A percentile compares a stretch with the other conserved stretches of the same genome.
Evolutionary conservation across 2,329 filamentous ascomycete genomes (phyloP).

Genomic region (Amauroascus niger): DNA sequence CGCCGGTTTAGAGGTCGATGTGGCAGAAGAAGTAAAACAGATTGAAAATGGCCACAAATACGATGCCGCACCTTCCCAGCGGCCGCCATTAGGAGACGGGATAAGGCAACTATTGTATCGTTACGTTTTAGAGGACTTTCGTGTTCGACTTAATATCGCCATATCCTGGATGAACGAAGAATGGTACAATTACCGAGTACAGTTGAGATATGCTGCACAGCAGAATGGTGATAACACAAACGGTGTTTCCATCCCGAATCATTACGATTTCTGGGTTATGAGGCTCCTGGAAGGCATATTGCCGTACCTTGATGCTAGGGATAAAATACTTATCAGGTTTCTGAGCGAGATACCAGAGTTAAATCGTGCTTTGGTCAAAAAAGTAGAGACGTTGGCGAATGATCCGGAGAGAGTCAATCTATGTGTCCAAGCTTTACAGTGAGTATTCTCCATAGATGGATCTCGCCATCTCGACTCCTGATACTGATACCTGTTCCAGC

Average conservation of each 20-base stretch:
- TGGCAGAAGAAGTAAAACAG: constrained; percentile 21
- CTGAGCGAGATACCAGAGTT: constrained; percentile 83
- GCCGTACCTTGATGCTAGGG: constrained; percentile 81
- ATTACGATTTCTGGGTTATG: constrained; percentile 72
- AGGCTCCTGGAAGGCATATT: constrained; percentile 81
- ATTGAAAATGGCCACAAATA: constrained; percentile 22
- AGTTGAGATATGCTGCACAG: constrained; percentile 37
- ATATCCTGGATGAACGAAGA: constrained; percentile 95
- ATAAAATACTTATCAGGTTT: constrained; percentile 83
- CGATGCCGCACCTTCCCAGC: constrained; percentile 21
- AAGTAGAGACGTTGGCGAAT: constrained; percentile 55
- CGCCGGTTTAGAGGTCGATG: constrained; percentile 53
- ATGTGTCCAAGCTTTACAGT: constrained; percentile 50
- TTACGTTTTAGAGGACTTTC: constrained; percentile 87
- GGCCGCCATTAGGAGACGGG: constrained; percentile 43
- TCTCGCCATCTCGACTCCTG: neutral
- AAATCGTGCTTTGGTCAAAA: constrained; percentile 58
- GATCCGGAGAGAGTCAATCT: constrained; percentile 55
- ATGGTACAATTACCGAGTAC: constrained; percentile 82
- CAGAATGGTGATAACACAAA: constrained; percentile 39
- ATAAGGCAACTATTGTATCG: constrained; percentile 74
- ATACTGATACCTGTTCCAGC: constrained; percentile 21
- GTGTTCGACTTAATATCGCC: constrained; percentile 76
- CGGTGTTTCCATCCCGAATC: constrained; percentile 38
- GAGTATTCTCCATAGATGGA: constrained; percentile 21